Evolutionary conservation across 305 asterid genomes (phyloP).

Genomic region (Fraxinus sp.): DNA sequence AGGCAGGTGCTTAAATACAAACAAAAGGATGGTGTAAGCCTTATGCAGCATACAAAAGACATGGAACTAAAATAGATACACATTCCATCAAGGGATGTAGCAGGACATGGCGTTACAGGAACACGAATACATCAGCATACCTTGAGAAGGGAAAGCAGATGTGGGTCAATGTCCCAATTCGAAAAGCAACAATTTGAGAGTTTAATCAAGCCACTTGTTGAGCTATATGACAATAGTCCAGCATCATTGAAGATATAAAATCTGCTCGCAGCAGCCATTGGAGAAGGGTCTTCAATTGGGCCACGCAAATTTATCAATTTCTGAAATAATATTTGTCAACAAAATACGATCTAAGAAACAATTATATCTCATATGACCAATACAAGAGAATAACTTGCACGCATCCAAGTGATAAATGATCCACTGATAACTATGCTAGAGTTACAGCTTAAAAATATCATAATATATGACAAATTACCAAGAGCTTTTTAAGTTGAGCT

Average conservation of each 20-base stretch:
- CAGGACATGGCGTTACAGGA: background rate
- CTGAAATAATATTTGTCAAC: slow-evolving; percentile 47
- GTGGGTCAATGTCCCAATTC: slow-evolving; percentile 65
- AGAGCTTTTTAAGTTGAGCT: slow-evolving; percentile 69
- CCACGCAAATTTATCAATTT: slow-evolving; percentile 51
- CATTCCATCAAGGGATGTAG: background rate
- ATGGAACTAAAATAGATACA: background rate
- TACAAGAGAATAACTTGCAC: slow-evolving; percentile 4
- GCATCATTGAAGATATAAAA: slow-evolving; percentile 59
- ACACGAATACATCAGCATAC: slow-evolving; percentile 39
- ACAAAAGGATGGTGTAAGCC: background rate
- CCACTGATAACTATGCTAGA: background rate
- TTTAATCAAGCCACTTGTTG: slow-evolving; percentile 68
- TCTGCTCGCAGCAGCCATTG: slow-evolving; percentile 60
- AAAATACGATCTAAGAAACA: slow-evolving; percentile 23
- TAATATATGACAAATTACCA: slow-evolving; percentile 40
- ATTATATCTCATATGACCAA: slow-evolving; percentile 21
- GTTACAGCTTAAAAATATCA: slow-evolving; percentile 3
- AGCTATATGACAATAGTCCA: slow-evolving; percentile 62
- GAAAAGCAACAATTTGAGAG: slow-evolving; percentile 67
- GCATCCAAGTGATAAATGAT: slow-evolving; percentile 2
- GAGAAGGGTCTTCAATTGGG: slow-evolving; percentile 90
- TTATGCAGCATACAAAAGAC: background rate
- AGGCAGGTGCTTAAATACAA: background rate
- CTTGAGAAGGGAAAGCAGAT: slow-evolving; percentile 81